Conservation (phyloP, 768 basidiomycete species). For the Pleurotus ostreatus region DNA sequence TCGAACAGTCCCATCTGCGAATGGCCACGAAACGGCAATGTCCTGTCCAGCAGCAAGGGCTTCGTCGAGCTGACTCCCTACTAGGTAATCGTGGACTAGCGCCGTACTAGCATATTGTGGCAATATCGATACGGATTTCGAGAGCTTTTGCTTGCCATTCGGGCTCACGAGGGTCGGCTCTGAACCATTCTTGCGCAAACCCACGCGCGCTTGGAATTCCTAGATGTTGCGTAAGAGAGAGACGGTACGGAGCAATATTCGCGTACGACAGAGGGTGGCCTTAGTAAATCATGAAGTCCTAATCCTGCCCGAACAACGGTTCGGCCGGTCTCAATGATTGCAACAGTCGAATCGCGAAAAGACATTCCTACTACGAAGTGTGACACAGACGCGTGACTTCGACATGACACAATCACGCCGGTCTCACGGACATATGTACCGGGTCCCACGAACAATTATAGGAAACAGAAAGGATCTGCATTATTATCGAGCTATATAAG, state of each 20-base stretch:
- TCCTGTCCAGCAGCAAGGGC: constrained; percentile 73
- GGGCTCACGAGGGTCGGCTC: constrained; percentile 17
- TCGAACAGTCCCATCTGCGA: constrained; percentile 63
- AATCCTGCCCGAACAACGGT: constrained; percentile 71
- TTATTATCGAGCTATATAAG: constrained; percentile 2
- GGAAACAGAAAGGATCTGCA: not conserved
- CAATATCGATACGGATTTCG: constrained; percentile 31
- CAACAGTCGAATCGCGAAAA: constrained; percentile 77
- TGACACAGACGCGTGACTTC: not conserved
- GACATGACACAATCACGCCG: not conserved
- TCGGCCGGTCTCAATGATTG: constrained; percentile 77
- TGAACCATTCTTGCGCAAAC: constrained; percentile 51
- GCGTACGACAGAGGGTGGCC: constrained; percentile 71
- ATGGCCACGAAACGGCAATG: constrained; percentile 77
- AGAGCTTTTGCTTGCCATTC: constrained; percentile 22
- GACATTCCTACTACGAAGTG: constrained; percentile 34
- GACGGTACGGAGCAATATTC: not conserved
- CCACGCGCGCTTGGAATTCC: constrained; percentile 81
- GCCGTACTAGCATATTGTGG: constrained; percentile 40
- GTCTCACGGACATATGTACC: not conserved
- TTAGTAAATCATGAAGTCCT: constrained; percentile 78
- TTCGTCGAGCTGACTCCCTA: constrained; percentile 77
- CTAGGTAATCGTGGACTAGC: constrained; percentile 75
- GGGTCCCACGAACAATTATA: not conserved
- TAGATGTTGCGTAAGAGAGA: constrained; percentile 24